Evolutionary conservation across 192 early-diverging fungal species (phyloP).

Genomic region (Funneliformis geosporum): DNA sequence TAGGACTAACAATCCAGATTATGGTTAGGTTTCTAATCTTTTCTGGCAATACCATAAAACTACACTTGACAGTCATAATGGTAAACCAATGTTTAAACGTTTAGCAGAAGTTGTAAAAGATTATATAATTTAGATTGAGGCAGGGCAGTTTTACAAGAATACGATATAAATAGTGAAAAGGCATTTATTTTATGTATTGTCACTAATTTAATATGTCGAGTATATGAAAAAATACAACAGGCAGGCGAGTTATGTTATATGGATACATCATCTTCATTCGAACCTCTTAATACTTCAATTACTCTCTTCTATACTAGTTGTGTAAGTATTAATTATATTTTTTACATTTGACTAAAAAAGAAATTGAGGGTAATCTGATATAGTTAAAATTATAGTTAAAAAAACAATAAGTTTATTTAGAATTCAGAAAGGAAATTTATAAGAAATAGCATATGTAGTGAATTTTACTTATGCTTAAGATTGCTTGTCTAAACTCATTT

Average conservation of each 20-base stretch:
- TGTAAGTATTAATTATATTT: too few species aligned
- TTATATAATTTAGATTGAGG: background rate
- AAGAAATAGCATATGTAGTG: too few species aligned
- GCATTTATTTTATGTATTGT: slow-evolving; percentile 10
- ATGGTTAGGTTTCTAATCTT: background rate
- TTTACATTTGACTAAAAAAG: too few species aligned
- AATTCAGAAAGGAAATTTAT: too few species aligned
- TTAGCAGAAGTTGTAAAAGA: too few species aligned
- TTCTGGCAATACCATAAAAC: background rate
- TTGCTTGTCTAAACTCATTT: too few species aligned
- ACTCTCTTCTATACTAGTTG: background rate
- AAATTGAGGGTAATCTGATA: too few species aligned
- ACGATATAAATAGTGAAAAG: background rate
- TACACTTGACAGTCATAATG: background rate
- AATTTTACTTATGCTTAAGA: too few species aligned
- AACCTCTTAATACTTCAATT: background rate
- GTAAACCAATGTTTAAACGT: background rate
- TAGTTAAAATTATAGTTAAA: too few species aligned
- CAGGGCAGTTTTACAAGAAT: background rate
- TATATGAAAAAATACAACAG: background rate
- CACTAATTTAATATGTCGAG: background rate
- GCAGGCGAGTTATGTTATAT: background rate
- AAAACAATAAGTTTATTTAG: too few species aligned
- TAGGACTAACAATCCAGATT: background rate
- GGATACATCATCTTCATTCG: slow-evolving; percentile 1